Percentiles rank a stretch among this genome's conserved stretches.
These are phyloP conservation scores for Leccinum uliginosum DNA, from an alignment of 768 basidiomycete genomes.

Conservation along the genomic window DNA sequence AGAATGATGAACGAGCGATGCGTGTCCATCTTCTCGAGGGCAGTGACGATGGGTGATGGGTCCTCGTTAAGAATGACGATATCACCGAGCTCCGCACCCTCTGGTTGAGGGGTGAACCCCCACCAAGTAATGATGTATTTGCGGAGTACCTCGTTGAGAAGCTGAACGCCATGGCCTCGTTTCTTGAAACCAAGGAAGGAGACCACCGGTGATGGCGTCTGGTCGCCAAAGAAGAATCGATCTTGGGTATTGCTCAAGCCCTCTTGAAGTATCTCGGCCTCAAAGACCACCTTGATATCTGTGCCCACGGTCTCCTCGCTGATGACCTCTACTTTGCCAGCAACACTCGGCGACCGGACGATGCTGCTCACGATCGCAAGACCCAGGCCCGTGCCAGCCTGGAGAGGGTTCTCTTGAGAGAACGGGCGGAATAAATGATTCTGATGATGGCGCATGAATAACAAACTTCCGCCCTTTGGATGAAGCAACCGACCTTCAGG, in stretches of 20 bases:
- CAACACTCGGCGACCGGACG: conserved; percentile 76
- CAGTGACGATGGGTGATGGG: conserved; percentile 48
- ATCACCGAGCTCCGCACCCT: conserved; percentile 50
- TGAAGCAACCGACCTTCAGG: conserved; percentile 55
- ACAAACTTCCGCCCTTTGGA: background rate
- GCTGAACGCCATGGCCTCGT: conserved; percentile 58
- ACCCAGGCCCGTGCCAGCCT: conserved; percentile 90
- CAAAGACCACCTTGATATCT: conserved; percentile 84
- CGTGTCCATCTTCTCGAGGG: conserved; percentile 54
- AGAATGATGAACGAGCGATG: conserved; percentile 71
- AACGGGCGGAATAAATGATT: conserved; percentile 97
- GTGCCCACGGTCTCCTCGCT: conserved; percentile 89
- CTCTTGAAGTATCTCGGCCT: conserved; percentile 57
- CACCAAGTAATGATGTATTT: conserved; percentile 74
- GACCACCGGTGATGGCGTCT: conserved; percentile 44
- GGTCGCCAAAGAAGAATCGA: conserved; percentile 42
- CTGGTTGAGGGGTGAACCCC: conserved; percentile 53
- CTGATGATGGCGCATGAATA: conserved; percentile 31
- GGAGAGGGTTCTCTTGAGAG: conserved; percentile 92
- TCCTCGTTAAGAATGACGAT: conserved; percentile 85
- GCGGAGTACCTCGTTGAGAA: conserved; percentile 57
- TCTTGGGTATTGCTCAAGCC: conserved; percentile 38
- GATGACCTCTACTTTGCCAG: conserved; percentile 91
- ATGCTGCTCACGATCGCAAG: conserved; percentile 95
- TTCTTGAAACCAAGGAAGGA: conserved; percentile 71